Evolutionary conservation across 208 protist species (phyloP), one percentile per base, ranked within the genome.

Genomic region (Acanthamoeba lenticulata): DNA sequence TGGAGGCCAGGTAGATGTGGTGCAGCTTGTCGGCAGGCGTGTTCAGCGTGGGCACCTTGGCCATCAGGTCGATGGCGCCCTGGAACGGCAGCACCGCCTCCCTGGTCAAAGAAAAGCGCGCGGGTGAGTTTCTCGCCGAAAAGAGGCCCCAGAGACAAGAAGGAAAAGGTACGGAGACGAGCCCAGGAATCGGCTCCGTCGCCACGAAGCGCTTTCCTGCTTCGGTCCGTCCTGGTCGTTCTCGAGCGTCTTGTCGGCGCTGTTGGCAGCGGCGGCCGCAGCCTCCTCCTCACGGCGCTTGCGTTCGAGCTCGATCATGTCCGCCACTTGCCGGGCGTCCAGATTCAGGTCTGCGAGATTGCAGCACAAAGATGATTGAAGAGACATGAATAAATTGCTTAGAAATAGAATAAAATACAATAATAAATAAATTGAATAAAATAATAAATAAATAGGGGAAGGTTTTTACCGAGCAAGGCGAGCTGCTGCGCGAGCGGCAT

Each of bases 131-230:
- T 40, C 32, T 6, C 38, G 36, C 9, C 4, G 36, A 79, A 24
- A 79, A n/a, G n/a, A n/a, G n/a, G n/a, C n/a, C n/a, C n/a, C n/a
- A n/a, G n/a, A n/a, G n/a, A n/a, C 11, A n/a, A 49, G 38, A 83
- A 27, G 11, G 72, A 83, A 38, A 29, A 15, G 2, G 3, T 44
- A 83, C 40, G 4, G 24, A 38, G 36, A 79, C 67, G 72, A 83
- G 40, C 24, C 2, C 9, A 83, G 38, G 19, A 83, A 7, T 52
- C 72, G 11, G 24, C 29, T 32, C 72, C 72, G 72, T 49, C 40
- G 72, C 72, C 2, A 83, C 24, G 72, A 83, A 83, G 49, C 72
- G 29, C 72, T 83, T 83, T 83, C 72, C 40, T 83, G 72, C 72
- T 83, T 83, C 72, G 72, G 72, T 19, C 38, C 38, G 24, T 44